Conservation (phyloP, 352 stramenopile genomes). For the Phytopythium delawarense region DNA sequence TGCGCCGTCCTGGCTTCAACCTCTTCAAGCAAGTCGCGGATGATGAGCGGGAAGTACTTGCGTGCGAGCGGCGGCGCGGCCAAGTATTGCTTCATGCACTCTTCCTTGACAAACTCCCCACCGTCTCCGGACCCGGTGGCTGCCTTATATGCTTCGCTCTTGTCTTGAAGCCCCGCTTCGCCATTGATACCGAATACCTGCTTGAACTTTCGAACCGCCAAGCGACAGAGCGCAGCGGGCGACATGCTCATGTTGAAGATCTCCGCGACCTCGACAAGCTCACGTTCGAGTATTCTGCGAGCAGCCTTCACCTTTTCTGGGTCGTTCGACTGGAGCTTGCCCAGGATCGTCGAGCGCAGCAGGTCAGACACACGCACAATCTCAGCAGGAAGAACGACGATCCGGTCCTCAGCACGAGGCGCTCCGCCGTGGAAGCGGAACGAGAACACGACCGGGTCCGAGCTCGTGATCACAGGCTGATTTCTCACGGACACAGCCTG, state of each 20-base stretch:
- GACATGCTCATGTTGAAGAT: constrained; percentile 27
- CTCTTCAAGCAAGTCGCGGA: constrained; percentile 50
- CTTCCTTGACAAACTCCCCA: constrained; percentile 37
- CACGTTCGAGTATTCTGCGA: constrained; percentile 25
- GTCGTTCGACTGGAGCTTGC: constrained; percentile 46
- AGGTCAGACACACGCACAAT: constrained; percentile 41
- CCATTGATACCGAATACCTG: constrained; percentile 6
- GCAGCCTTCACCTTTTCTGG: constrained; percentile 20
- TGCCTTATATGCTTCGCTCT: constrained; percentile 29
- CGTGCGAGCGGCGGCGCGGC: constrained; percentile 17
- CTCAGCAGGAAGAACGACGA: constrained; percentile 41
- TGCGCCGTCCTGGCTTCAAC: constrained; percentile 27
- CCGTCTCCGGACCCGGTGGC: constrained; percentile 15
- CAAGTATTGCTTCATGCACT: constrained; percentile 35
- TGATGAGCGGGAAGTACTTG: constrained; percentile 40
- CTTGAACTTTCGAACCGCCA: constrained; percentile 20
- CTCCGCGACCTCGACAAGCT: constrained; percentile 32
- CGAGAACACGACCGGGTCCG: constrained; percentile 23
- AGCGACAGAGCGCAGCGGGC: constrained; percentile 15
- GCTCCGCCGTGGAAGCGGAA: constrained; percentile 27
- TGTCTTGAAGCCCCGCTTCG: constrained; percentile 12
- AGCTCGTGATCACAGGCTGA: constrained; percentile 11
- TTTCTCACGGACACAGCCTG: not conserved
- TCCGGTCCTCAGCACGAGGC: constrained; percentile 22
- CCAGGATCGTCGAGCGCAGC: constrained; percentile 42